These are phyloP conservation scores for Hordeum pubiflorum DNA, from an alignment of 202 grass and related monocot species.

Conservation along the genomic window DNA sequence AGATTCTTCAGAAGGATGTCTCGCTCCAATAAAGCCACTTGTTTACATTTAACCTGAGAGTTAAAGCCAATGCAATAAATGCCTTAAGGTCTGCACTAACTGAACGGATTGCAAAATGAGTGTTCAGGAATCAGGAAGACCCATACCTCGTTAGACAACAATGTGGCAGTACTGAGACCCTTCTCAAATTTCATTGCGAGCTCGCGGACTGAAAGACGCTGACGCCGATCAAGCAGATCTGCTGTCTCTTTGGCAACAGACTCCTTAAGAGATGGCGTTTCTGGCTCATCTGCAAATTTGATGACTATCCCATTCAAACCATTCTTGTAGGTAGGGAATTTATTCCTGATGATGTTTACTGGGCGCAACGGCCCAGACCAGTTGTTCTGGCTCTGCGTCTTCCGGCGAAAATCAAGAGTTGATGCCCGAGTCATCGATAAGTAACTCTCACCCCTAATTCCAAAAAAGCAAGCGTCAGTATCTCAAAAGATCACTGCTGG, in stretches of 20 bases:
- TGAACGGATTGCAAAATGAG: neutral
- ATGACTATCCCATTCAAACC: slow-evolving; percentile 48
- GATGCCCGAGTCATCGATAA: slow-evolving; percentile 59
- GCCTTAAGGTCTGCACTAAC: neutral
- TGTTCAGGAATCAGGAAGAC: neutral
- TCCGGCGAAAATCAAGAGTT: slow-evolving; percentile 34
- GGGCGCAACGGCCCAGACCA: slow-evolving; percentile 36
- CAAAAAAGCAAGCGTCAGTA: neutral
- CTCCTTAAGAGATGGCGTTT: slow-evolving; percentile 50
- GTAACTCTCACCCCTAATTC: neutral
- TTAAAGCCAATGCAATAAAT: slow-evolving; percentile 16
- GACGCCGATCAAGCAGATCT: slow-evolving; percentile 46
- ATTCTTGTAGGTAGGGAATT: slow-evolving; percentile 60
- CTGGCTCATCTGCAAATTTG: slow-evolving; percentile 42
- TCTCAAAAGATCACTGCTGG: neutral
- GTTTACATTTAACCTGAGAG: slow-evolving; percentile 62
- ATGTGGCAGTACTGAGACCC: slow-evolving; percentile 64
- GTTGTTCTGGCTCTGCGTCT: slow-evolving; percentile 14
- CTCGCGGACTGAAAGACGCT: slow-evolving; percentile 78
- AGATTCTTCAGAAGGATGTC: slow-evolving; percentile 77
- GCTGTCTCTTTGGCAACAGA: slow-evolving; percentile 63
- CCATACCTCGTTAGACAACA: slow-evolving; percentile 80
- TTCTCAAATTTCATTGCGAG: slow-evolving; percentile 90
- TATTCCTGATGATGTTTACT: slow-evolving; percentile 49
- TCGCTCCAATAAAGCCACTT: slow-evolving; percentile 59